phyloP scores from a whole-genome alignment of 2,329 filamentous ascomycete species.

The Aspergillus arachidicola region DNA sequence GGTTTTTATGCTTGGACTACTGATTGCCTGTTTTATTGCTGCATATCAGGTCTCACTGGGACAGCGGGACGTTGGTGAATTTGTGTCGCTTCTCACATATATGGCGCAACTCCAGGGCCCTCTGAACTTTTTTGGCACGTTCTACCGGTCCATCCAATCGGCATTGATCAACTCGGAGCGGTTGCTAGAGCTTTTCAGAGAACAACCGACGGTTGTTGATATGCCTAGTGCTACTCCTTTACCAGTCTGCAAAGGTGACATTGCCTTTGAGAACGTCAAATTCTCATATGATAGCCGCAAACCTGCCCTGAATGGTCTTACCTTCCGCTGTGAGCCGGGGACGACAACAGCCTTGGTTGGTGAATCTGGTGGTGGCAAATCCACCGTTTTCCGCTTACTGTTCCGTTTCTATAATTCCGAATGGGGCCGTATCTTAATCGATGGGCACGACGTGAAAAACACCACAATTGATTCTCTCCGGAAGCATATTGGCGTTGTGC shows the following conservation, averaged over 20 bases:
- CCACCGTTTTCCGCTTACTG: constrained; percentile 90
- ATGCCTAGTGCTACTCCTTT: constrained; percentile 65
- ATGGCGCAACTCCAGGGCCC: constrained; percentile 79
- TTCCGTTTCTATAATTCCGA: constrained; percentile 94
- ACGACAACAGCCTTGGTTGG: constrained; percentile 96
- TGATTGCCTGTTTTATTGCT: constrained; percentile 71
- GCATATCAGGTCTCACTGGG: constrained; percentile 75
- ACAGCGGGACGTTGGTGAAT: constrained; percentile 67
- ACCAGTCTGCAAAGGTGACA: constrained; percentile 72
- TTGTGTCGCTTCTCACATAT: constrained; percentile 74
- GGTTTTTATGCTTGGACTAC: constrained; percentile 76
- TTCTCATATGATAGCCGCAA: constrained; percentile 90
- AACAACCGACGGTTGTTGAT: constrained; percentile 88
- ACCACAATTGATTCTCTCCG: constrained; percentile 93
- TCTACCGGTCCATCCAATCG: constrained; percentile 93
- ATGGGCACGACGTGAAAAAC: constrained; percentile 80
- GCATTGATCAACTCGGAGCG: constrained; percentile 97
- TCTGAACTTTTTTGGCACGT: constrained; percentile 87
- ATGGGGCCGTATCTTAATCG: constrained; percentile 78
- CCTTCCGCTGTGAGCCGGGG: constrained; percentile 82
- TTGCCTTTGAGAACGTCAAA: constrained; percentile 83
- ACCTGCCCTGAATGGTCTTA: constrained; percentile 79
- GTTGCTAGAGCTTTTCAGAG: constrained; percentile 93
- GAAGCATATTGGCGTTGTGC: constrained; percentile 89
- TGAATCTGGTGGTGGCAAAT: constrained; percentile 95